Evolutionary conservation across 305 asterid genomes (phyloP).

Genomic region (Caryopteris hybrid): DNA sequence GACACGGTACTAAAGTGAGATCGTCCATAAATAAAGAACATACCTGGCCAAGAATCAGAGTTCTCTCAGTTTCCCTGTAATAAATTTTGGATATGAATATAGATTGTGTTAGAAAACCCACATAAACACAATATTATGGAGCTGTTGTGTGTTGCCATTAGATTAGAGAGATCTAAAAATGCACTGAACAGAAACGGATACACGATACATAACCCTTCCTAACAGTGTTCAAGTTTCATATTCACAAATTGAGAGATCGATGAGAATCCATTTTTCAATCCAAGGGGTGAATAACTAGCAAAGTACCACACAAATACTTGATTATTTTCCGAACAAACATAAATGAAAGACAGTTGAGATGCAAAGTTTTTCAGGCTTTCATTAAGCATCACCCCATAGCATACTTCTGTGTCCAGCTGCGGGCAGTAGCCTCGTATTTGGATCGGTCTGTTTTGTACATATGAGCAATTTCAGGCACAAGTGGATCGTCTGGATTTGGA

Average conservation of each 20-base stretch:
- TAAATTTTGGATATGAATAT: not conserved
- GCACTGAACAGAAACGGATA: not conserved
- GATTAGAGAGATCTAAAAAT: not conserved
- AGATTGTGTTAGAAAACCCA: not conserved
- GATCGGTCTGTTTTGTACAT: conserved; percentile 60
- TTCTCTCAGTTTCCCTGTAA: not conserved
- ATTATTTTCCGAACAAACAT: not conserved
- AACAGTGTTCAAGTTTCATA: not conserved
- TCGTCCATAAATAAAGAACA: not conserved
- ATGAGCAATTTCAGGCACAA: conserved; percentile 66
- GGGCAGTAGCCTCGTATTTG: conserved; percentile 59
- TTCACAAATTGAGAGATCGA: conserved; percentile 16
- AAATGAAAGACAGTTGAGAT: not conserved
- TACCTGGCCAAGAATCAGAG: not conserved
- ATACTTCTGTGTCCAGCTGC: conserved; percentile 75
- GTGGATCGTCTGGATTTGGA: conserved; percentile 66
- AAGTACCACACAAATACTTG: not conserved
- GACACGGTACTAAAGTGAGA: not conserved
- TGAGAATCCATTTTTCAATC: not conserved
- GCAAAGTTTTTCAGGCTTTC: not conserved
- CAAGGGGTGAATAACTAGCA: conserved; percentile 1
- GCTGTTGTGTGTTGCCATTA: not conserved
- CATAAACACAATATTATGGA: not conserved
- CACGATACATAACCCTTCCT: not conserved
- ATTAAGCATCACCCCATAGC: conserved; percentile 32